These are phyloP conservation scores for Hyaloscypha bicolor DNA, from an alignment of 495 filamentous ascomycete species.

Conservation along the genomic window DNA sequence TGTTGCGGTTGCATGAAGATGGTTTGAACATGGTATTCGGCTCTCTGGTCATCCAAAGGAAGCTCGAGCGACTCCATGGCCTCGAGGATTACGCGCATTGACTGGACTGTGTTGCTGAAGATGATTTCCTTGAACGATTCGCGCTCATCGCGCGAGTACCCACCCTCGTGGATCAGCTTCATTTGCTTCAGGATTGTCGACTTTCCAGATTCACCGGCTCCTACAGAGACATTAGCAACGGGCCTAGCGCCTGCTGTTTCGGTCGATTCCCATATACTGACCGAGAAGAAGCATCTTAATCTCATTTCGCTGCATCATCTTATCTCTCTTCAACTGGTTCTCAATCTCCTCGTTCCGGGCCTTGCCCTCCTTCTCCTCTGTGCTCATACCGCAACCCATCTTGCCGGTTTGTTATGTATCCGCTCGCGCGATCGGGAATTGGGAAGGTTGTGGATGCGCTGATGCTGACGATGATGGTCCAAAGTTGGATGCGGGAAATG, in stretches of 20 bases:
- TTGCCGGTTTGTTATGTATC: slow-evolving; percentile 47
- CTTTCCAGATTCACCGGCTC: slow-evolving; percentile 99
- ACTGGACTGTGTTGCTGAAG: slow-evolving; percentile 97
- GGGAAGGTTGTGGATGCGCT: background rate
- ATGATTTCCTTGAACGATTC: slow-evolving; percentile 95
- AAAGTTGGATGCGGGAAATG: background rate
- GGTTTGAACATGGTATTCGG: slow-evolving; percentile 93
- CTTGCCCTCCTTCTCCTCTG: slow-evolving; percentile 99
- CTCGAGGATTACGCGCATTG: slow-evolving; percentile 93
- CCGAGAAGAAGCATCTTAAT: slow-evolving; percentile 99
- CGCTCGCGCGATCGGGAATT: background rate
- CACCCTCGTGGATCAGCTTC: slow-evolving; percentile 86
- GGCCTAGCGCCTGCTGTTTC: background rate
- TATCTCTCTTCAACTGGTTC: slow-evolving; percentile 94
- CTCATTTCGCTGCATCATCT: slow-evolving; percentile 94
- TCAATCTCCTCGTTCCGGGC: slow-evolving; percentile 99
- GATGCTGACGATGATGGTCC: background rate
- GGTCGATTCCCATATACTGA: slow-evolving; percentile 48
- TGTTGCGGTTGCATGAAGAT: slow-evolving; percentile 96
- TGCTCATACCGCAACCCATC: slow-evolving; percentile 99
- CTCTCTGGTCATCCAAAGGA: slow-evolving; percentile 81
- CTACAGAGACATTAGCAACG: slow-evolving; percentile 48
- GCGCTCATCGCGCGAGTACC: slow-evolving; percentile 76
- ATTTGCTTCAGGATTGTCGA: slow-evolving; percentile 99
- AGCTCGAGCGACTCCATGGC: slow-evolving; percentile 94